phyloP scores from a whole-genome alignment of 2,329 filamentous ascomycete species.

The Rhytidhysteron rufulum region DNA sequence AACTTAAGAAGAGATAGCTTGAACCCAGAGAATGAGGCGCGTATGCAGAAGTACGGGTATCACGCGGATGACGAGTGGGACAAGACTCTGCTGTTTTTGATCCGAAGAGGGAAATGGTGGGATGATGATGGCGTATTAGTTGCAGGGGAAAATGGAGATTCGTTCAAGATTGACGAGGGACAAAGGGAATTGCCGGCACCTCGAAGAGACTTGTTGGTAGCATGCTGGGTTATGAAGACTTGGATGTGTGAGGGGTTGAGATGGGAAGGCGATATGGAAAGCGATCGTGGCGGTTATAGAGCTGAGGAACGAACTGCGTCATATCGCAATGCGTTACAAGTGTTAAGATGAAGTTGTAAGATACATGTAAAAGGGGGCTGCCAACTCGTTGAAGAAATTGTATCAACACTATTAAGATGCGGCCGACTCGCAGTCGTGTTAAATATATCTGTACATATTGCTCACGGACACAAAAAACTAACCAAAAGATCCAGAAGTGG shows the following conservation, averaged over 20 bases:
- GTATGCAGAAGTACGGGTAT: constrained; percentile 18
- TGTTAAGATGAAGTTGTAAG: too few species aligned
- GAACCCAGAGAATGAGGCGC: constrained; percentile 14
- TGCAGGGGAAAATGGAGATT: constrained; percentile 6
- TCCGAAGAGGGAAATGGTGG: constrained; percentile 16
- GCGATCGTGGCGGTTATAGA: not conserved
- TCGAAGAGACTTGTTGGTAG: constrained; percentile 19
- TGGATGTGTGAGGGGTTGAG: constrained; percentile 17
- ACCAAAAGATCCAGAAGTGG: too few species aligned
- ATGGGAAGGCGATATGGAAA: constrained; percentile 16
- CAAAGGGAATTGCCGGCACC: too few species aligned
- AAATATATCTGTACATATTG: too few species aligned
- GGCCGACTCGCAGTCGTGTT: too few species aligned
- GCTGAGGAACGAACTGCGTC: not conserved
- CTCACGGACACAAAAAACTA: too few species aligned
- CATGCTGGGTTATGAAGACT: constrained; percentile 22
- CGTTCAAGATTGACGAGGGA: constrained; percentile 12
- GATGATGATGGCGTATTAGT: constrained; percentile 14
- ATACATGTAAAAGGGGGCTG: too few species aligned
- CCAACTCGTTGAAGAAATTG: too few species aligned
- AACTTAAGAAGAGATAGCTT: constrained; percentile 11
- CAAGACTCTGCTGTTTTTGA: constrained; percentile 16
- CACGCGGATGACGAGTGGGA: constrained; percentile 17
- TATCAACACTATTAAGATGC: too few species aligned
- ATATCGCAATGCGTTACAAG: too few species aligned